Evolutionary conservation across 1,139 yeast species (phyloP).

Genomic region (Meyerozyma sp.): DNA sequence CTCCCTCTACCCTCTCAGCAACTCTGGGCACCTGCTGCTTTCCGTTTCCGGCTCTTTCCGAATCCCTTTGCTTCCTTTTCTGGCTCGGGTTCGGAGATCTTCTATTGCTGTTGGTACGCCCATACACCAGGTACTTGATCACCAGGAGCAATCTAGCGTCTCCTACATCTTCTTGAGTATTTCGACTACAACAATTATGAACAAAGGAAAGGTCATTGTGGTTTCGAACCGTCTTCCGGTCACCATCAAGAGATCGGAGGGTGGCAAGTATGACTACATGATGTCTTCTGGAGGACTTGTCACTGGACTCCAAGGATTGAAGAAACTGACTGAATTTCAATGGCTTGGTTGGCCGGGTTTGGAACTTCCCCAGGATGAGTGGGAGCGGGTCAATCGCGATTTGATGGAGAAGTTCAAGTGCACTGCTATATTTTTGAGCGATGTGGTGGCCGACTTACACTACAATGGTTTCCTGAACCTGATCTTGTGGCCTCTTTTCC

Average conservation of each 20-base stretch:
- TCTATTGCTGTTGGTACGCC: background rate
- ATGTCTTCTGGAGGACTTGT: conserved; percentile 98
- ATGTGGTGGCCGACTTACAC: conserved; percentile 89
- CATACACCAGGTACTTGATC: background rate
- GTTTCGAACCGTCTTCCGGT: conserved; percentile 95
- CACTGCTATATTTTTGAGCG: conserved; percentile 82
- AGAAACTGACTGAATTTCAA: conserved; percentile 78
- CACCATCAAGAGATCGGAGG: conserved; percentile 64
- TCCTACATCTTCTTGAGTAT: background rate
- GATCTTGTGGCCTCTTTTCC: conserved; percentile 96
- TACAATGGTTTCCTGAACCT: conserved; percentile 93
- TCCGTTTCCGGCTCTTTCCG: background rate
- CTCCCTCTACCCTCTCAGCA: background rate
- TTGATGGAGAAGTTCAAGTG: conserved; percentile 77
- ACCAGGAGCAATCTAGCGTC: background rate
- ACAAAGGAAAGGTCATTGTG: conserved; percentile 71
- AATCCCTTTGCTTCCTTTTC: no score
- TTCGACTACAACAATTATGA: conserved; percentile 12
- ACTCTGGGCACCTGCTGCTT: background rate
- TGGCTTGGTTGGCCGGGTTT: conserved; percentile 98
- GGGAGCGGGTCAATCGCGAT: conserved; percentile 62
- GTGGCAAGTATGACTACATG: conserved; percentile 62
- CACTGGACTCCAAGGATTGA: conserved; percentile 89
- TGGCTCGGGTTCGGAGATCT: no score
- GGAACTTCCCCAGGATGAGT: conserved; percentile 77